Percentiles rank a stretch among this genome's conserved stretches.
phyloP scores from a whole-genome alignment of 768 basidiomycete species.

The Rhodotorula graminis region DNA sequence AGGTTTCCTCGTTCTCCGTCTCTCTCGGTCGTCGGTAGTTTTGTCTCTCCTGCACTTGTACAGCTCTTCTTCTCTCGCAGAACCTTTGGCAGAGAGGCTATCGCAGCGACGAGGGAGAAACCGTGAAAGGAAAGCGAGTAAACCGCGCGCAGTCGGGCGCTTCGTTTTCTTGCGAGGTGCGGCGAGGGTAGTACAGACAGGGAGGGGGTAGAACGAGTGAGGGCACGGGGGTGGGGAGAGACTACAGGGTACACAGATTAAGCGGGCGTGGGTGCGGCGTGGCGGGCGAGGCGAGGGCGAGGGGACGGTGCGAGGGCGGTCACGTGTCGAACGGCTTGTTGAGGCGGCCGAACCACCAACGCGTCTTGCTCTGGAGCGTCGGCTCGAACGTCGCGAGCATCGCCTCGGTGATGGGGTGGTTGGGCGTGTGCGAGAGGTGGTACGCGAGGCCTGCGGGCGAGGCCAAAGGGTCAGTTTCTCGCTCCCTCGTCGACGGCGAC shows the following conservation, averaged over 20 bases:
- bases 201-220: background rate
- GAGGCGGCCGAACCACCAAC: constrained; percentile 33
- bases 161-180: background rate
- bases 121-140: background rate
- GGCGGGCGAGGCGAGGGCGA: background rate
- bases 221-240: too few species aligned
- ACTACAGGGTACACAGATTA: background rate
- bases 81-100: too few species aligned
- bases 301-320: too few species aligned
- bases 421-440: constrained; percentile 36
- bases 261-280: too few species aligned
- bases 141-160: background rate
- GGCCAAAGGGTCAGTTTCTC: background rate
- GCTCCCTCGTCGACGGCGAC: too few species aligned
- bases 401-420: constrained; percentile 32
- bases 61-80: too few species aligned
- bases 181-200: background rate
- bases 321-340: background rate
- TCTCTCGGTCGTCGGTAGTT: background rate
- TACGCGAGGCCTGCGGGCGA: constrained; percentile 33
- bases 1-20: too few species aligned
- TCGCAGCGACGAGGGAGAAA: too few species aligned
- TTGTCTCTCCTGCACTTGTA: too few species aligned
- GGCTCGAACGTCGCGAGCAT: constrained; percentile 20
- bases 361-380: constrained; percentile 33